phyloP scores from a whole-genome alignment of 371 early-diverging fungal species.

The Mortierella sp. region DNA sequence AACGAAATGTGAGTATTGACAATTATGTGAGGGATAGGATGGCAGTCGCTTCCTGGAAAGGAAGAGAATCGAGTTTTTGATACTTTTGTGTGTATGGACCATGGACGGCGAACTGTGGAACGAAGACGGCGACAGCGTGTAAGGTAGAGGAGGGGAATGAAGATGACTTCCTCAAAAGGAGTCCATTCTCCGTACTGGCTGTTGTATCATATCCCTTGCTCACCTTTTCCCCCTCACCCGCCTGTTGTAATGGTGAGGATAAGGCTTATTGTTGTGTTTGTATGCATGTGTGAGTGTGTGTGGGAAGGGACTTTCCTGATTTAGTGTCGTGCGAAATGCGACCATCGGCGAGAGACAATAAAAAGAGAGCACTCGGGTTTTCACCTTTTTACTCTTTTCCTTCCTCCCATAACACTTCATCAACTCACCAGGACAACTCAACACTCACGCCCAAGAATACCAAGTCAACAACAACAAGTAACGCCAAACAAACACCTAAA shows the following conservation, averaged over 20 bases:
- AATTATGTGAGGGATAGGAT: not conserved
- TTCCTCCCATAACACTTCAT: not conserved
- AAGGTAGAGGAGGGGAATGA: not conserved
- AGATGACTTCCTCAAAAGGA: conserved; percentile 25
- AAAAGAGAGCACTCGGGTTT: not conserved
- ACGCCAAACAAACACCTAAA: not conserved
- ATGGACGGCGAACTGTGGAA: not conserved
- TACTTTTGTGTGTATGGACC: not conserved
- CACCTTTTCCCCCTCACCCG: not conserved
- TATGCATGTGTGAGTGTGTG: not conserved
- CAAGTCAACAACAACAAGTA: not conserved
- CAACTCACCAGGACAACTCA: not conserved
- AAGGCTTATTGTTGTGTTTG: not conserved
- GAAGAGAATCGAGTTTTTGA: not conserved
- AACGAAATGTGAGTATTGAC: not conserved
- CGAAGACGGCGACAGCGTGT: not conserved
- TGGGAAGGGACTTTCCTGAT: not conserved
- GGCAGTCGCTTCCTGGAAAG: not conserved
- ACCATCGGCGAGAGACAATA: not conserved
- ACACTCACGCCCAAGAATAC: not conserved
- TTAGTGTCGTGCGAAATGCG: not conserved
- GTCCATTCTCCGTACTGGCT: not conserved
- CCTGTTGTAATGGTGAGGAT: not conserved
- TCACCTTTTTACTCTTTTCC: not conserved
- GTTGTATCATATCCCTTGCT: not conserved